Percentiles rank a stretch among this genome's conserved stretches.
These are phyloP conservation scores for Penicillium sp. DNA, from an alignment of 2,329 filamentous ascomycete genomes.

Conservation along the genomic window DNA sequence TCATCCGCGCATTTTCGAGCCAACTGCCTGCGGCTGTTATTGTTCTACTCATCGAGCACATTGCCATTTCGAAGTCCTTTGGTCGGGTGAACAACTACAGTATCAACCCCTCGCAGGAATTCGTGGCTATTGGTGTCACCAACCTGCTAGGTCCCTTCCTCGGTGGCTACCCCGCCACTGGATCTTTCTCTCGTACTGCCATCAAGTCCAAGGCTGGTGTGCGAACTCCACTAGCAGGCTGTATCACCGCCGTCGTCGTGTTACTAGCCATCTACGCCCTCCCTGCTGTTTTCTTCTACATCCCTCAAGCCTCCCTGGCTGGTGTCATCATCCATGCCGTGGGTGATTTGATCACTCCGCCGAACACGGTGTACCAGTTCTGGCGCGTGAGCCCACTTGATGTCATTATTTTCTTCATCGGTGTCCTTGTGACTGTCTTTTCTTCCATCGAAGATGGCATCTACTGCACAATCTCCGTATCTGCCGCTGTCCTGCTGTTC, in stretches of 20 bases:
- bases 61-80: conserved; percentile 95
- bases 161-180: conserved; percentile 86
- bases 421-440: conserved; percentile 88
- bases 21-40: conserved; percentile 84
- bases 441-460: conserved; percentile 86
- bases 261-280: conserved; percentile 87
- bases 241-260: conserved; percentile 82
- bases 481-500: conserved; percentile 74
- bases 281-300: conserved; percentile 88
- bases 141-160: conserved; percentile 90
- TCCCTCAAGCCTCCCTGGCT: conserved; percentile 74
- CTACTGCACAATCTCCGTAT: conserved; percentile 78
- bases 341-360: conserved; percentile 84
- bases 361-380: conserved; percentile 90
- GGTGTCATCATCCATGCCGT: conserved; percentile 96
- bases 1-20: conserved; percentile 66
- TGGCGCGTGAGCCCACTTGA: conserved; percentile 91
- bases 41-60: conserved; percentile 94
- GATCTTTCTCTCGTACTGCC: conserved; percentile 92
- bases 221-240: conserved; percentile 81
- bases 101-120: conserved; percentile 91
- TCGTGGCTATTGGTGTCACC: conserved; percentile 88
- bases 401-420: conserved; percentile 86
- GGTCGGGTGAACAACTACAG: conserved; percentile 93
- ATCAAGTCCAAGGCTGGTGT: conserved; percentile 98